These are phyloP conservation scores for Saccharomycopsis vini DNA, from an alignment of 805 yeast species.

Conservation along the genomic window DNA sequence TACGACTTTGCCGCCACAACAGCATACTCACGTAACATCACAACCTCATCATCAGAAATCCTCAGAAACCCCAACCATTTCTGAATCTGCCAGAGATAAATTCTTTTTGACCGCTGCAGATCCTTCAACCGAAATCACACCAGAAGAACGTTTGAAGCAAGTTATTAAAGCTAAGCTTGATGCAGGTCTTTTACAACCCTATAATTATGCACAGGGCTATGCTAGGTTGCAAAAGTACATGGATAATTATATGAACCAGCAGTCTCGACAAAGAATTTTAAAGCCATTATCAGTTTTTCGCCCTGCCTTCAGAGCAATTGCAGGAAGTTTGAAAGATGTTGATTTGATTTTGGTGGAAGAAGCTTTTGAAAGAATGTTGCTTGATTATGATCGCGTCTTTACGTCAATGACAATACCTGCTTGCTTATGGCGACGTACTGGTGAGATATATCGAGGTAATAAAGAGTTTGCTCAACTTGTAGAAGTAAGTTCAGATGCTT, in stretches of 20 bases:
- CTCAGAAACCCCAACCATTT: slow-evolving; percentile 17
- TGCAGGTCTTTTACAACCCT: slow-evolving; percentile 88
- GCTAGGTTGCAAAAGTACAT: slow-evolving; percentile 82
- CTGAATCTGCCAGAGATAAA: slow-evolving; percentile 80
- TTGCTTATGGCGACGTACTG: slow-evolving; percentile 94
- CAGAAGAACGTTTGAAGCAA: slow-evolving; percentile 86
- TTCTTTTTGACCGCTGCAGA: slow-evolving; percentile 95
- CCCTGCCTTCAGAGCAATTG: slow-evolving; percentile 90
- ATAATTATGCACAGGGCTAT: slow-evolving; percentile 89
- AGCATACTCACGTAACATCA: no score
- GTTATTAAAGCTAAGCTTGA: slow-evolving; percentile 90
- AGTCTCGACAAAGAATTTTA: slow-evolving; percentile 75
- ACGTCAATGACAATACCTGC: slow-evolving; percentile 98
- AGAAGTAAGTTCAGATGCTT: slow-evolving; percentile 80
- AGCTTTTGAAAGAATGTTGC: slow-evolving; percentile 83
- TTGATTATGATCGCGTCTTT: slow-evolving; percentile 90
- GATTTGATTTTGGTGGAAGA: slow-evolving; percentile 91
- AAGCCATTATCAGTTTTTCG: slow-evolving; percentile 79
- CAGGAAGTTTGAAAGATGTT: slow-evolving; percentile 80
- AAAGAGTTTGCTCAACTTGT: slow-evolving; percentile 93
- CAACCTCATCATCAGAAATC: no score
- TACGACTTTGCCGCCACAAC: no score
- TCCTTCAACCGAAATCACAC: slow-evolving; percentile 88
- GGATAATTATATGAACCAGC: slow-evolving; percentile 84
- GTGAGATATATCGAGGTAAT: slow-evolving; percentile 90